A percentile compares a stretch with the other conserved stretches of the same genome.
These are phyloP conservation scores for Tetracladium marchalianum DNA, from an alignment of 495 filamentous ascomycete genomes.

Conservation along the genomic window DNA sequence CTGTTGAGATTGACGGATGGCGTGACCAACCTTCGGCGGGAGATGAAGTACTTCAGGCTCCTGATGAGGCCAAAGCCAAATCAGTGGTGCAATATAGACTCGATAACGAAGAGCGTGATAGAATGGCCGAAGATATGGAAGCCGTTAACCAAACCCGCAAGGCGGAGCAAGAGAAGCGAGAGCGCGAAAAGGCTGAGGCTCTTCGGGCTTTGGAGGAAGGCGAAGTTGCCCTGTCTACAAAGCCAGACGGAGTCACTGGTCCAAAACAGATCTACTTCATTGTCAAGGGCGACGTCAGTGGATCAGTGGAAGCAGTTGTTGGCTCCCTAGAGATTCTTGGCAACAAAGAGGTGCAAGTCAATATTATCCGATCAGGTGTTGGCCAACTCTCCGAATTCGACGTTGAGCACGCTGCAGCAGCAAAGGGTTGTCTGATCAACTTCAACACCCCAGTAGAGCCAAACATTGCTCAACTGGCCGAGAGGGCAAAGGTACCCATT, in stretches of 20 bases:
- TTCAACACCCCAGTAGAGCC: slow-evolving; percentile 74
- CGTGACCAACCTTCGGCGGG: slow-evolving; percentile 83
- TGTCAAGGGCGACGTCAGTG: slow-evolving; percentile 87
- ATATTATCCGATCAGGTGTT: slow-evolving; percentile 66
- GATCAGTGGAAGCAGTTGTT: slow-evolving; percentile 83
- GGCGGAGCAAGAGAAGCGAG: slow-evolving; percentile 48
- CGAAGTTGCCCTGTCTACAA: slow-evolving; percentile 9
- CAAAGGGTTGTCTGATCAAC: slow-evolving; percentile 62
- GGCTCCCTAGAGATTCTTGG: slow-evolving; percentile 65
- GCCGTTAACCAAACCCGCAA: slow-evolving; percentile 66
- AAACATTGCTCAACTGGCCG: slow-evolving; percentile 59
- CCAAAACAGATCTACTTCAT: slow-evolving; percentile 67
- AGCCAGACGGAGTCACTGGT: slow-evolving; percentile 30
- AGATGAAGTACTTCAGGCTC: slow-evolving; percentile 75
- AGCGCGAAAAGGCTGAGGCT: slow-evolving; percentile 32
- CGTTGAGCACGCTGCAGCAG: slow-evolving; percentile 71
- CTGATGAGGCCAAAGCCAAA: slow-evolving; percentile 69
- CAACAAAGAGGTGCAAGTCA: slow-evolving; percentile 69
- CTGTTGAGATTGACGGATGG: slow-evolving; percentile 92
- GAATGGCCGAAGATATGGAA: slow-evolving; percentile 57
- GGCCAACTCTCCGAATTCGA: slow-evolving; percentile 80
- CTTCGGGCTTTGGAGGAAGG: slow-evolving; percentile 24
- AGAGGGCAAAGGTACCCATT: slow-evolving; percentile 58
- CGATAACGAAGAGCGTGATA: slow-evolving; percentile 48
- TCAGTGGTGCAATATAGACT: slow-evolving; percentile 67